Conservation (phyloP, 345 rosid genomes). For the Erucastrum elatum region DNA sequence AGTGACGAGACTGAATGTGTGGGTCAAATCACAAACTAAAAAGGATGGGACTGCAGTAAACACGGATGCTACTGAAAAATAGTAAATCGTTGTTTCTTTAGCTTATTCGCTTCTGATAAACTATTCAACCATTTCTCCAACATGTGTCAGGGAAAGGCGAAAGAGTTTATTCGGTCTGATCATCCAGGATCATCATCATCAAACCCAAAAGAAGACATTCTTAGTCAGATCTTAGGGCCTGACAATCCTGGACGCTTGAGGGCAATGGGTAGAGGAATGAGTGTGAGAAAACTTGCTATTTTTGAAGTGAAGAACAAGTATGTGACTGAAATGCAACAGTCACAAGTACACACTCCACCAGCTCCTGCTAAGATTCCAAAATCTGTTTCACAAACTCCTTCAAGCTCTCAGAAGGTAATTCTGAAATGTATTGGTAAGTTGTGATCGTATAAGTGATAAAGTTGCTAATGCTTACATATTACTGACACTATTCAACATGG, state of each 20-base stretch:
- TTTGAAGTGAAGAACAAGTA: background rate
- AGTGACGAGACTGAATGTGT: background rate
- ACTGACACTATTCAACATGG: background rate
- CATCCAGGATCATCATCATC: background rate
- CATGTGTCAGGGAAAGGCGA: background rate
- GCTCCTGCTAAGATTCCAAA: too few relatives aligned
- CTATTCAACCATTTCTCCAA: too few relatives aligned
- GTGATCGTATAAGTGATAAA: background rate
- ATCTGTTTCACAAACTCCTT: background rate
- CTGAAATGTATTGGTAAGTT: background rate
- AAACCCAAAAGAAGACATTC: constrained; percentile 2
- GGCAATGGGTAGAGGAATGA: constrained; percentile 2
- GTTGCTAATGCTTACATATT: background rate
- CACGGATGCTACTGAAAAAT: background rate
- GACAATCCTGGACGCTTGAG: background rate
- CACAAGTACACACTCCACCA: too few relatives aligned
- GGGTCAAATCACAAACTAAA: background rate
- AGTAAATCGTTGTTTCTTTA: background rate
- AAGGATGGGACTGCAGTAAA: background rate
- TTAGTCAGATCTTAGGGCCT: background rate
- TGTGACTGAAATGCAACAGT: too few relatives aligned
- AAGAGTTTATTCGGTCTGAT: background rate
- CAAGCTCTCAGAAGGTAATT: background rate
- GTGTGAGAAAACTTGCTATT: background rate
- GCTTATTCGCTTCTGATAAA: background rate